Evolutionary conservation across 768 basidiomycete species (phyloP).

Genomic region (Amanita thiersii): DNA sequence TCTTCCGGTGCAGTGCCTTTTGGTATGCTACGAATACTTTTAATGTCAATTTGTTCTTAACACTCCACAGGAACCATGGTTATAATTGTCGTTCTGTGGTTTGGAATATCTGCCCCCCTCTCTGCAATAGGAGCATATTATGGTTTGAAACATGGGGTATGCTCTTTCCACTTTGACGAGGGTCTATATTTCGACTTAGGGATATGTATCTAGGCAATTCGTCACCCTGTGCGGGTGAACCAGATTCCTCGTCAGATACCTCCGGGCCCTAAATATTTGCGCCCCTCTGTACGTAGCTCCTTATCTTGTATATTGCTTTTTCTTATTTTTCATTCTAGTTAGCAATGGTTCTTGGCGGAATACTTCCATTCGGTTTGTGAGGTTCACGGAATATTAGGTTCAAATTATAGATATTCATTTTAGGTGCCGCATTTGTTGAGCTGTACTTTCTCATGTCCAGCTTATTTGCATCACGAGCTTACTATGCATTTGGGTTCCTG

Average conservation of each 20-base stretch:
- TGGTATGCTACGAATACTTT: constrained; percentile 33
- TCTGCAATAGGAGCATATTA: constrained; percentile 81
- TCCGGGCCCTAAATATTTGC: constrained; percentile 75
- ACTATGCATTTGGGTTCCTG: constrained; percentile 95
- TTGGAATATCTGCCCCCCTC: constrained; percentile 87
- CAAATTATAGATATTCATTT: constrained; percentile 6
- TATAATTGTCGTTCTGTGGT: constrained; percentile 81
- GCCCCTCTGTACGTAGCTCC: constrained; percentile 54
- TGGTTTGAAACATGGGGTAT: constrained; percentile 80
- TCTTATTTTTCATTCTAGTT: constrained; percentile 28
- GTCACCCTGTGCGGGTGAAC: constrained; percentile 84
- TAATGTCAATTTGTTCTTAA: not conserved
- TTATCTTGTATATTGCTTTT: constrained; percentile 4
- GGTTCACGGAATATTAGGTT: not conserved
- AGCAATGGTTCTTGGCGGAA: constrained; percentile 76
- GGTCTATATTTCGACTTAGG: constrained; percentile 3
- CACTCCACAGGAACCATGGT: constrained; percentile 63
- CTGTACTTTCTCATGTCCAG: constrained; percentile 88
- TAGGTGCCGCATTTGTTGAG: constrained; percentile 93
- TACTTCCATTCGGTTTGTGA: constrained; percentile 79
- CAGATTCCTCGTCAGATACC: constrained; percentile 97
- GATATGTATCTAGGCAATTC: constrained; percentile 40
- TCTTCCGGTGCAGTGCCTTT: constrained; percentile 97
- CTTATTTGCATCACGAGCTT: constrained; percentile 85
- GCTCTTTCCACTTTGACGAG: constrained; percentile 14